Percentiles rank a stretch among this genome's conserved stretches.
These are phyloP conservation scores for Cutaneotrichosporon sp. DNA, from an alignment of 1,284 basidiomycete genomes.

Conservation along the genomic window DNA sequence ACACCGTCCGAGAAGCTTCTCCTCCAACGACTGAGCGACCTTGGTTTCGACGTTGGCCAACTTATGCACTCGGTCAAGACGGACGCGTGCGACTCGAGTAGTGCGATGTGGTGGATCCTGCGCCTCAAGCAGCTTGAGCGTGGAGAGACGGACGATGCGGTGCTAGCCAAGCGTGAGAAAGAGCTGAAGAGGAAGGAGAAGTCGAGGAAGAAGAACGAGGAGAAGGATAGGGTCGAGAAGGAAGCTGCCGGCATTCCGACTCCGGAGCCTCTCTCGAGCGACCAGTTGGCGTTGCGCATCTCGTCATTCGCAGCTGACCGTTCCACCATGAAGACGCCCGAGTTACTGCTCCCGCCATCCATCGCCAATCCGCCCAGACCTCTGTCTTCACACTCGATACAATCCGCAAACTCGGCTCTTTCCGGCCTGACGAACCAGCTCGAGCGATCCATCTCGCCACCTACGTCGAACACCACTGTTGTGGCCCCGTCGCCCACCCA, in stretches of 20 bases:
- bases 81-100: slow-evolving; percentile 88
- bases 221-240: slow-evolving; percentile 12
- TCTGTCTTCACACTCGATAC: background rate
- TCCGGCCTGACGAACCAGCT: background rate
- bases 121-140: slow-evolving; percentile 63
- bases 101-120: slow-evolving; percentile 96
- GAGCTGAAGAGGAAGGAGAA: slow-evolving; percentile 36
- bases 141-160: slow-evolving; percentile 48
- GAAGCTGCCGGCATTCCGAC: background rate
- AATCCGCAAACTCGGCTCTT: background rate
- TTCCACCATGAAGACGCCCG: background rate
- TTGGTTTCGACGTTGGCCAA: slow-evolving; percentile 92
- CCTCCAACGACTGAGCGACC: slow-evolving; percentile 67
- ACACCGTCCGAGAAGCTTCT: slow-evolving; percentile 77
- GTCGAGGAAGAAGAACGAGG: slow-evolving; percentile 34
- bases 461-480: background rate
- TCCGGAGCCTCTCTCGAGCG: background rate
- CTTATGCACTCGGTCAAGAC: slow-evolving; percentile 87
- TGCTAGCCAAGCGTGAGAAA: slow-evolving; percentile 32
- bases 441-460: background rate
- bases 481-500: slow-evolving; percentile 12
- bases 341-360: background rate
- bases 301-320: background rate
- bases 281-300: background rate
- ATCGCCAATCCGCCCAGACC: background rate